A percentile compares a stretch with the other conserved stretches of the same genome.
Evolutionary conservation across 2,329 filamentous ascomycete species (phyloP).

Genomic region (Aphanocladium album): DNA sequence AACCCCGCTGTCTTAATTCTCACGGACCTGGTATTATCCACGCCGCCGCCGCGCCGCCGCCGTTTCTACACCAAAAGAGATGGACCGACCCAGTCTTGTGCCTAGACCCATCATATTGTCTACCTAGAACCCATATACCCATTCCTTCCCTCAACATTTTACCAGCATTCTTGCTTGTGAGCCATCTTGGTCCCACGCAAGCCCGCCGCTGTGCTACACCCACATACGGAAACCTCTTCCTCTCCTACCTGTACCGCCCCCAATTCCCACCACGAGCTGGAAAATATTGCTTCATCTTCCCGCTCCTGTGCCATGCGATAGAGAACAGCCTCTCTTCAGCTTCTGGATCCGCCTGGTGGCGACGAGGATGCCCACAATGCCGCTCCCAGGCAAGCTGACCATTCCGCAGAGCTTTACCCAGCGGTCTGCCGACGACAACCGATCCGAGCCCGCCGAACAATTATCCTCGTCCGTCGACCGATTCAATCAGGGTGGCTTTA

Average conservation of each 20-base stretch:
- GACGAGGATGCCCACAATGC: constrained; percentile 9
- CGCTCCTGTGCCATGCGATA: constrained; percentile 2
- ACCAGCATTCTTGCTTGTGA: not conserved
- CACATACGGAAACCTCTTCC: not conserved
- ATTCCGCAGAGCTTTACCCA: constrained; percentile 7
- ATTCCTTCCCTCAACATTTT: constrained; percentile 1
- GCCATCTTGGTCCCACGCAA: not conserved
- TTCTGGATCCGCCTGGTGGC: constrained; percentile 2
- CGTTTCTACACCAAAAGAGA: constrained; percentile 7
- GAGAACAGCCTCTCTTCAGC: not conserved
- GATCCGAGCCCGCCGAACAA: not conserved
- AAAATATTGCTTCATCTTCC: not conserved
- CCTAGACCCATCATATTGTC: constrained; percentile 8
- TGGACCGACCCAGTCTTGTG: constrained; percentile 8
- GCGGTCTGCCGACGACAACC: not conserved
- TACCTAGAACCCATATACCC: not conserved
- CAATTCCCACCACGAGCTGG: not conserved
- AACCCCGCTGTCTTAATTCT: constrained; percentile 13
- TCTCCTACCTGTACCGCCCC: not conserved
- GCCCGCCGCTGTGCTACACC: not conserved
- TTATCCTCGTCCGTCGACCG: constrained; percentile 7
- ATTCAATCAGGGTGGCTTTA: not conserved
- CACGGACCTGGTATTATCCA: constrained; percentile 10
- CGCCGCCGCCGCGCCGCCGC: constrained; percentile 10
- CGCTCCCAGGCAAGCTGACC: constrained; percentile 7